phyloP scores from a whole-genome alignment of 345 rosid species.

The Erucastrum elatum region DNA sequence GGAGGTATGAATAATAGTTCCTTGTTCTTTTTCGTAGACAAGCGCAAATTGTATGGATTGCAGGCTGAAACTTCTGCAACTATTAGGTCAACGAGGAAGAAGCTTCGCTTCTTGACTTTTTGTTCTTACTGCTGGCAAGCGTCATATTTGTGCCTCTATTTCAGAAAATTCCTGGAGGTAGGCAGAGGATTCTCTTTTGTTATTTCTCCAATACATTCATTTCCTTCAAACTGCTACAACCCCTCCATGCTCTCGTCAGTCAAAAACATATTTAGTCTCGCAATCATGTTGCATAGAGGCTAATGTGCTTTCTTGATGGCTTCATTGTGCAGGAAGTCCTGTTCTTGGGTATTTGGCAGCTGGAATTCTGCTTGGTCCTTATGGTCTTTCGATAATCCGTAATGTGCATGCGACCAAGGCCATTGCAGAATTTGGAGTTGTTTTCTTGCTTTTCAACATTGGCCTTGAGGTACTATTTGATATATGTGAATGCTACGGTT shows the following conservation, averaged over 20 bases:
- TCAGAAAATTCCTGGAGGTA: slow-evolving; percentile 99
- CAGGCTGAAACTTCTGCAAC: slow-evolving; percentile 19
- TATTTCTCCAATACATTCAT: slow-evolving; percentile 18
- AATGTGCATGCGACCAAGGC: slow-evolving; percentile 98
- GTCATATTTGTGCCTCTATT: slow-evolving; percentile 96
- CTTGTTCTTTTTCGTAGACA: slow-evolving; percentile 13
- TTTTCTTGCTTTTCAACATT: slow-evolving; percentile 91
- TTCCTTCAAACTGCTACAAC: slow-evolving; percentile 16
- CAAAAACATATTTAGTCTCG: slow-evolving; percentile 11
- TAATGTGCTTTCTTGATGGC: slow-evolving; percentile 33
- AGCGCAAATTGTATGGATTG: slow-evolving; percentile 10
- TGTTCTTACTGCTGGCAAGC: slow-evolving; percentile 94
- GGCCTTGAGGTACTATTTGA: slow-evolving; percentile 83
- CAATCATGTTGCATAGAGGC: slow-evolving; percentile 27
- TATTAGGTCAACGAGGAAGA: slow-evolving; percentile 91
- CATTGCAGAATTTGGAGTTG: slow-evolving; percentile 99
- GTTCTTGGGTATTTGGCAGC: slow-evolving; percentile 99
- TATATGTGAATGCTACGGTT: slow-evolving; percentile 18
- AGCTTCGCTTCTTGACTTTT: slow-evolving; percentile 86
- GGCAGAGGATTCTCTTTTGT: slow-evolving; percentile 21
- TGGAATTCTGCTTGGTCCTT: slow-evolving; percentile 97
- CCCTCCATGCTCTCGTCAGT: slow-evolving; percentile 16
- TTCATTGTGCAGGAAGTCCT: slow-evolving; percentile 83
- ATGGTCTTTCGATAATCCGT: slow-evolving; percentile 94
- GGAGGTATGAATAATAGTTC: slow-evolving; percentile 55